Conservation (phyloP, 164 flowering plant species). For the Stephania japonica region DNA sequence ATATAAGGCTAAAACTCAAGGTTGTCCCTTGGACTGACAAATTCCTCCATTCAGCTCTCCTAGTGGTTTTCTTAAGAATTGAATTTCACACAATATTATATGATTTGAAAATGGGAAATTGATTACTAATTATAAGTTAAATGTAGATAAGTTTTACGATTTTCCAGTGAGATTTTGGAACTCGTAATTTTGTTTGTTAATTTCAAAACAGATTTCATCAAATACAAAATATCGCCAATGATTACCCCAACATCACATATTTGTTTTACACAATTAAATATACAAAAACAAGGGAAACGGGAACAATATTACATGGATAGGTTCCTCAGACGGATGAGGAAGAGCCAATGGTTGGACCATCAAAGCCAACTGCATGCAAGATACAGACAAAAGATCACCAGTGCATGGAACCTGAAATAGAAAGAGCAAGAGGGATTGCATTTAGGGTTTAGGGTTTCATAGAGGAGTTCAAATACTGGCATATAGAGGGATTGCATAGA, state of each 20-base stretch:
- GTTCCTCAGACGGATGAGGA: slow-evolving; percentile 97
- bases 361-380: slow-evolving; percentile 91
- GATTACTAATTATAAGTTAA: background rate
- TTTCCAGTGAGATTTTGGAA: background rate
- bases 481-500: background rate
- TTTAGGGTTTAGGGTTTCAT: too few species aligned
- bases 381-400: slow-evolving; percentile 72
- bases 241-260: background rate
- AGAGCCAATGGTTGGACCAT: slow-evolving; percentile 94
- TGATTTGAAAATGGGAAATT: background rate
- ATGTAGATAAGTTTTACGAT: background rate
- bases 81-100: too few species aligned
- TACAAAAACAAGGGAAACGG: background rate
- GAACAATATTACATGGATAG: slow-evolving; percentile 61
- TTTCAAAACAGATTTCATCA: background rate
- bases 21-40: background rate
- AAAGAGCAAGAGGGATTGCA: background rate
- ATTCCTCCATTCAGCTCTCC: too few species aligned
- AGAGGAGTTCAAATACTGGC: background rate
- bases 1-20: background rate
- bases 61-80: too few species aligned
- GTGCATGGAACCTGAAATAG: slow-evolving; percentile 82
- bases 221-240: background rate
- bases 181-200: background rate
- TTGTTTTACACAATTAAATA: background rate